These are phyloP conservation scores for Yamadazyma diddensiae DNA, from an alignment of 1,139 yeast species.

Conservation along the genomic window DNA sequence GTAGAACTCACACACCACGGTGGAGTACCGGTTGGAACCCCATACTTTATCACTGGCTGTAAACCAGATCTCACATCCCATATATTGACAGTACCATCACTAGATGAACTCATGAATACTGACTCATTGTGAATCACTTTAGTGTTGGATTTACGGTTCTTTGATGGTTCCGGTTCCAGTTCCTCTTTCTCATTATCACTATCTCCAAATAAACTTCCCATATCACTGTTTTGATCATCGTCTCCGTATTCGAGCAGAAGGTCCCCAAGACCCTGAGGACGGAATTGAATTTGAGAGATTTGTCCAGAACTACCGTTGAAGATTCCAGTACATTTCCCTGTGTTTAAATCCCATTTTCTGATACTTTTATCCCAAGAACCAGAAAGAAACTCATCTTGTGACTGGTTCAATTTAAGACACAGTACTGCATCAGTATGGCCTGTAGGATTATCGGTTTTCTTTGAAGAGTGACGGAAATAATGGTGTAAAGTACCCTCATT, in stretches of 20 bases:
- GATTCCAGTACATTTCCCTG: conserved; percentile 53
- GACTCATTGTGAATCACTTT: conserved; percentile 44
- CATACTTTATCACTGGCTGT: conserved; percentile 48
- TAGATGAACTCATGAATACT: conserved; percentile 73
- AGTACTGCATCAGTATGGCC: conserved; percentile 78
- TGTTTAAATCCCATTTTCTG: conserved; percentile 80
- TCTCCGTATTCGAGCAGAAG: conserved; percentile 19
- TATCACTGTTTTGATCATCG: conserved; percentile 53
- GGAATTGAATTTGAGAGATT: conserved; percentile 69
- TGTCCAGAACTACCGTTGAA: conserved; percentile 70
- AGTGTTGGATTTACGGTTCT: conserved; percentile 14
- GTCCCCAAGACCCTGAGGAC: conserved; percentile 66
- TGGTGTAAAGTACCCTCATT: conserved; percentile 82
- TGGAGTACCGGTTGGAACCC: conserved; percentile 66
- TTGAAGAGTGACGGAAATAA: conserved; percentile 52
- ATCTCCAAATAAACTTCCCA: conserved; percentile 80
- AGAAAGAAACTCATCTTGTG: conserved; percentile 62
- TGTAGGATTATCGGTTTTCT: conserved; percentile 10
- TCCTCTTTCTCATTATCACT: conserved; percentile 58
- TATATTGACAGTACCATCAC: conserved; percentile 77
- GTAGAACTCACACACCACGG: conserved; percentile 97
- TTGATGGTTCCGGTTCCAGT: conserved; percentile 22
- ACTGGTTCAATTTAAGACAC: conserved; percentile 58
- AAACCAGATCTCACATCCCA: conserved; percentile 71
- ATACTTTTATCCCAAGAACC: conserved; percentile 90